A percentile compares a stretch with the other conserved stretches of the same genome.
phyloP scores from a whole-genome alignment of 2,329 filamentous ascomycete species.

The Talaromyces verruculosus region DNA sequence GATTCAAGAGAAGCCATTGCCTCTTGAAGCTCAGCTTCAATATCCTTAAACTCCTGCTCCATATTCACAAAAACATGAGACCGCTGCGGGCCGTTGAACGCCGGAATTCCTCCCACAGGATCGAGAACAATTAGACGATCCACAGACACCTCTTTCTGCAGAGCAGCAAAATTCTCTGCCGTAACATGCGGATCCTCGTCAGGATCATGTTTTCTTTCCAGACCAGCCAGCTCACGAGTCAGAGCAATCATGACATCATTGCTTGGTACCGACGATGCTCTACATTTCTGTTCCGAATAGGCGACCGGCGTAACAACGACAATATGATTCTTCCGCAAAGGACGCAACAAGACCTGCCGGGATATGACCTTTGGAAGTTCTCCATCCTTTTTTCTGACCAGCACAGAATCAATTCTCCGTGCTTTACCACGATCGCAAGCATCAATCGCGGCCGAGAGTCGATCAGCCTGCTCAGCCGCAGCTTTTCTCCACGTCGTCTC shows the following conservation, averaged over 20 bases:
- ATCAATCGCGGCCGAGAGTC: constrained; percentile 74
- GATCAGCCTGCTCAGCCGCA: constrained; percentile 65
- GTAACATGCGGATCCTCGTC: constrained; percentile 47
- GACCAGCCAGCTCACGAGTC: constrained; percentile 70
- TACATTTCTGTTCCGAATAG: constrained; percentile 54
- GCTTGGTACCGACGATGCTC: constrained; percentile 51
- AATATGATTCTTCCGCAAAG: constrained; percentile 67
- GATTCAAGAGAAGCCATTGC: constrained; percentile 25
- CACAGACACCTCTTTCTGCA: constrained; percentile 60
- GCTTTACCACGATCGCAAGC: constrained; percentile 66
- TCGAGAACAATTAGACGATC: constrained; percentile 90
- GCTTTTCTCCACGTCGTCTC: constrained; percentile 43
- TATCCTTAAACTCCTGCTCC: constrained; percentile 77
- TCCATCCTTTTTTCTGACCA: constrained; percentile 40
- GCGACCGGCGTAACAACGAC: constrained; percentile 68
- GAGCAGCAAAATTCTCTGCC: constrained; percentile 40
- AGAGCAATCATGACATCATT: constrained; percentile 73
- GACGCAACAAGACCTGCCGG: constrained; percentile 60
- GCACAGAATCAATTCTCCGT: constrained; percentile 63
- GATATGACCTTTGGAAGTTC: constrained; percentile 40
- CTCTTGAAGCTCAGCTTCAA: constrained; percentile 61
- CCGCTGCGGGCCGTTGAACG: constrained; percentile 59
- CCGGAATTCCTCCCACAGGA: constrained; percentile 78
- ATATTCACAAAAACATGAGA: constrained; percentile 87
- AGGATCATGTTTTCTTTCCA: constrained; percentile 51